A percentile compares a stretch with the other conserved stretches of the same genome.
Evolutionary conservation across 2,329 filamentous ascomycete genomes (phyloP).

Genomic region (Cladophialophora chaetospira): DNA sequence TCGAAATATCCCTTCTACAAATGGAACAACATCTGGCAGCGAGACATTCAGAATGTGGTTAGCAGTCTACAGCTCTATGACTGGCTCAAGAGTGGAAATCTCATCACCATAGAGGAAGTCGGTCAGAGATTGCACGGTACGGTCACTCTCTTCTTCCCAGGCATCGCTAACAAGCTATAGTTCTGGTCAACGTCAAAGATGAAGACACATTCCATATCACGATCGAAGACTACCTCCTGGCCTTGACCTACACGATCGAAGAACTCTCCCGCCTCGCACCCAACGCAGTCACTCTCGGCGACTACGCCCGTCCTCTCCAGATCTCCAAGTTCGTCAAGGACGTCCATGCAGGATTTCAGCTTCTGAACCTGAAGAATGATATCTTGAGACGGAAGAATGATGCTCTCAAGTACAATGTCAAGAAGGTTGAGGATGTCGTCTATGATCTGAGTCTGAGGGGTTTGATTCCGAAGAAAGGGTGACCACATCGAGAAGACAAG

Average conservation of each 20-base stretch:
- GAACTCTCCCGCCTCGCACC: conserved; percentile 82
- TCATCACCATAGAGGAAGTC: conserved; percentile 86
- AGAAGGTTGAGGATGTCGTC: conserved; percentile 97
- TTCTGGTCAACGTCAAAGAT: conserved; percentile 82
- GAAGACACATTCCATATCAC: conserved; percentile 90
- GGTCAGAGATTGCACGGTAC: conserved; percentile 73
- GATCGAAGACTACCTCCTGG: conserved; percentile 94
- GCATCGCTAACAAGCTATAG: conserved; percentile 51
- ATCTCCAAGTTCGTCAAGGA: conserved; percentile 95
- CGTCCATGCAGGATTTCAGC: conserved; percentile 91
- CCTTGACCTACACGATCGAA: conserved; percentile 82
- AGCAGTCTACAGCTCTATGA: conserved; percentile 67
- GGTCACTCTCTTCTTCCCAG: neutral
- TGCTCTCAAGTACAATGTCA: conserved; percentile 94
- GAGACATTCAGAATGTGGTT: conserved; percentile 82
- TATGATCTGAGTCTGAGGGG: conserved; percentile 91
- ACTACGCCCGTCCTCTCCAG: conserved; percentile 80
- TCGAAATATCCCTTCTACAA: conserved; percentile 96
- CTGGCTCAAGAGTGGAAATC: conserved; percentile 61
- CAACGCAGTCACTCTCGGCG: conserved; percentile 90
- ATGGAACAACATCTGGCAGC: conserved; percentile 86
- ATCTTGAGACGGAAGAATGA: conserved; percentile 83
- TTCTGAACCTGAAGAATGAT: conserved; percentile 97
- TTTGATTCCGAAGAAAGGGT: conserved; percentile 60
- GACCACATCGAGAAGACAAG: no score